phyloP scores from a whole-genome alignment of 140 eudicot genomes.

The Bidens hawaiensis region DNA sequence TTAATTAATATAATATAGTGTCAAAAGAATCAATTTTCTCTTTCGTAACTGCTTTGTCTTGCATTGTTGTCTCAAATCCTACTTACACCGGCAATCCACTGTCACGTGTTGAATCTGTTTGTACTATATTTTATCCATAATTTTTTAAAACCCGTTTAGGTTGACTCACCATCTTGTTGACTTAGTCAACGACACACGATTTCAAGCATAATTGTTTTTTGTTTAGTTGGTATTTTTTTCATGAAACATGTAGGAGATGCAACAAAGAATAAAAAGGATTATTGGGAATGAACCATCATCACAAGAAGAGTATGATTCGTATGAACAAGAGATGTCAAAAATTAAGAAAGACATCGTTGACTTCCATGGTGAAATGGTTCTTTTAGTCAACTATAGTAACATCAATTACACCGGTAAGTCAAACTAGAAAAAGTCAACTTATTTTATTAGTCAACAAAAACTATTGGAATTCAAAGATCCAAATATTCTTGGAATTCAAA shows the following conservation, averaged over 20 bases:
- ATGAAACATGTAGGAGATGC: conserved; percentile 51
- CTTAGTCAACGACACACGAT: background rate
- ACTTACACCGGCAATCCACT: background rate
- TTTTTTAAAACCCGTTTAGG: background rate
- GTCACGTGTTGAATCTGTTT: background rate
- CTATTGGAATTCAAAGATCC: no score
- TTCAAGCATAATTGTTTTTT: background rate
- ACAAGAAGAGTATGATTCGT: conserved; percentile 32
- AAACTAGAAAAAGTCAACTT: conserved; percentile 4
- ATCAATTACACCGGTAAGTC: conserved; percentile 71
- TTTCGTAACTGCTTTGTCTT: conserved; percentile 5
- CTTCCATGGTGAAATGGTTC: conserved; percentile 96
- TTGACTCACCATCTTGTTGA: background rate
- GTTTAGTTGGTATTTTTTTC: background rate
- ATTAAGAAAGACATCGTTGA: conserved; percentile 70
- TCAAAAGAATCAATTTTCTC: background rate
- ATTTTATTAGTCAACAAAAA: background rate
- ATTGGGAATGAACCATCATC: conserved; percentile 43
- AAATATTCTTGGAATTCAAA: background rate
- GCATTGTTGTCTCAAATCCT: background rate
- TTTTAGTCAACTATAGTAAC: conserved; percentile 69
- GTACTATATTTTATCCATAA: background rate
- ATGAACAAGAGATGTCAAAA: conserved; percentile 53
- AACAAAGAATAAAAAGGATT: conserved; percentile 56
- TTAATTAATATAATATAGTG: background rate